Evolutionary conservation across 2,329 filamentous ascomycete genomes (phyloP), one percentile per base, ranked within the genome.

Genomic region (Colletotrichum chlorophyti): DNA sequence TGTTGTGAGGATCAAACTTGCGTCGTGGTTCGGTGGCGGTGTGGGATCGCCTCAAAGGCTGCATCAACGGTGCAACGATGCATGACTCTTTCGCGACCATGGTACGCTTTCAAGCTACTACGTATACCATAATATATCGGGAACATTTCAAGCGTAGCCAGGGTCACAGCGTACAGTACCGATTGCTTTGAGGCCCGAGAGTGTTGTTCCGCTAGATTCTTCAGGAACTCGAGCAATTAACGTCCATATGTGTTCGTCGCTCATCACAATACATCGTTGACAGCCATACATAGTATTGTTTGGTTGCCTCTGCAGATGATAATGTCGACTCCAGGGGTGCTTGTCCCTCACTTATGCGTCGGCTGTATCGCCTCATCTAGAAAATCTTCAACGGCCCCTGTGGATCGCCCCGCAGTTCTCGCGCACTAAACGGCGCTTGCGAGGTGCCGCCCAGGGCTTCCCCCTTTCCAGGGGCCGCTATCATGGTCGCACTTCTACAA

Each of bases 381-480:
- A 21, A 21, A 32, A 32, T 52, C 31, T 50, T 45, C 17, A 52
- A 40, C n/a, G 26, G 32, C 31, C 26, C 32, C 47, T 57, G 47
- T 57, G 47, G 53, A 43, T 21, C 47, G 32, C 21, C 32, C 54
- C 35, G 19, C 54, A 41, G 38, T 5, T 3, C 17, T 34, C 24
- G 17, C 19, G 17, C 34, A 48, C 41, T 47, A 19, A 8, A n/a
- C 38, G 11, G 26, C 37, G 37, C 38, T 57, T 27, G 7, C 14
- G 11, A 6, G 11, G 23, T 31, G 8, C 8, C 12, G 43, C 17
- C 53, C 41, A 43, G 24, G 38, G 15, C 43, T 19, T 10, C 21
- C 23, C 37, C 27, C 24, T 40, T 47, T 29, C 41, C 41, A 48
- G 41, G 42, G 19, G 49, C n/a, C n/a, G n/a, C 42, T 47, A 23